Evolutionary conservation across 441 rosid genomes (phyloP), one percentile per base, ranked within the genome.

Genomic region (Sinapis alba): DNA sequence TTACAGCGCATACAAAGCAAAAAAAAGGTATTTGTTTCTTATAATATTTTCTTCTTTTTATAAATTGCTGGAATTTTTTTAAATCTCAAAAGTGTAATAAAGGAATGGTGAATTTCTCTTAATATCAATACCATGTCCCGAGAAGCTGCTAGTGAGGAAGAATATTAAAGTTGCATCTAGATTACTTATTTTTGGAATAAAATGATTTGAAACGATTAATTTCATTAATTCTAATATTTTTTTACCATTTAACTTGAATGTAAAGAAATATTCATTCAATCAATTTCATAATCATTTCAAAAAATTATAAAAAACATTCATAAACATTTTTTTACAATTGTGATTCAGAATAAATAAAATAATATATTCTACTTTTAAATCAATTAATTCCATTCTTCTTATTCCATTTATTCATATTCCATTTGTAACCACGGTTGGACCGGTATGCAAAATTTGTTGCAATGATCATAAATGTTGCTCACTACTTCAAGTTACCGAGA

Each of bases 1-100:
- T 61, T 72, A 78, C 81, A 78, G 69, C 77, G 32, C 76, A 76
- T 69, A 77, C 68, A 59, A 20, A 58, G 72, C 57, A 32, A 13
- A 77, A 13, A 77, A 77, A 77, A 62, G 38, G 11, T 58, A 20
- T 20, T 59, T 34, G 24, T 75, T 68, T 51, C 74, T 68, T 58
- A 9, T 34, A 58, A 32, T 47, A 58, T 45, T 56, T 76, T 75
- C 26, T 57, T 6, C 54, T 23, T 45, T 4, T 2, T 16, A 3
- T 18, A 11, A 23, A 30, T 45, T 32, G 56, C 47, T 32, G 65
- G 13, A 1, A 32, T 64, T 21, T 21, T 36, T 62, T 1, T 8
- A 21, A 26, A 43, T 76, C 28, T 24, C 24, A 43, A 63, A 76
- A 76, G 57, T 70, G 62, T 62, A 20, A 24, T 11, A 43, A 62